phyloP scores from a whole-genome alignment of 331 rosid genomes.

The Telfairia occidentalis region DNA sequence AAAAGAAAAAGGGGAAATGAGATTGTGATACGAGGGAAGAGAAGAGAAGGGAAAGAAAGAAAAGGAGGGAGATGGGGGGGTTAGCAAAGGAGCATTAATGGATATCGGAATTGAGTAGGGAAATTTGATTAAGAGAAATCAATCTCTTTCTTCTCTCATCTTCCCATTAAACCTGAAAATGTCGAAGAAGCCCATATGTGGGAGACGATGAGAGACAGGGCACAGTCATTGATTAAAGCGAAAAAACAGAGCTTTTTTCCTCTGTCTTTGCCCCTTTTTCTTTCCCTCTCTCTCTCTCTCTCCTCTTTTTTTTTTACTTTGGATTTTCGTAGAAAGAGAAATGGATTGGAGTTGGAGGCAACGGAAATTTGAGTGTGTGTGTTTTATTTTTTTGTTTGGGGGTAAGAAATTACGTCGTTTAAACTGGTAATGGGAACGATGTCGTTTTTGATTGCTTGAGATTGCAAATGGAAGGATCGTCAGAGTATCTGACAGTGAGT shows the following conservation, averaged over 20 bases:
- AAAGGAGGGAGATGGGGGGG: not conserved
- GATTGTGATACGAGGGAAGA: not conserved
- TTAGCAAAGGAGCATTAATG: no score
- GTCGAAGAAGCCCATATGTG: not conserved
- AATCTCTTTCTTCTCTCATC: not conserved
- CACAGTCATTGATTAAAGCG: slow-evolving; percentile 16
- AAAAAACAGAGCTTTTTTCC: slow-evolving; percentile 13
- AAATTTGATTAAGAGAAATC: not conserved
- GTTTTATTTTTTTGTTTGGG: no score
- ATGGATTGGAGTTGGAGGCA: no score
- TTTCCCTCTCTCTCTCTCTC: not conserved
- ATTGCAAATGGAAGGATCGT: no score
- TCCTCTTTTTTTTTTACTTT: not conserved
- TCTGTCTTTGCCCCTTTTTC: not conserved
- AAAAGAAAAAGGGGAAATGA: not conserved
- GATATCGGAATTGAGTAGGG: not conserved
- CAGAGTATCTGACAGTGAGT: not conserved
- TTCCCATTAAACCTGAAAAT: slow-evolving; percentile 4
- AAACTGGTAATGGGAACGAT: not conserved
- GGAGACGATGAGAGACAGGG: slow-evolving; percentile 15
- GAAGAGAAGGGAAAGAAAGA: not conserved
- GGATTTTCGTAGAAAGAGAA: not conserved
- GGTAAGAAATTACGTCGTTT: not conserved
- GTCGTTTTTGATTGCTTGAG: no score
- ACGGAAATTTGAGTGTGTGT: no score